phyloP scores from a whole-genome alignment of 75 land plant species.

The Chamaecyparis obtusa region DNA sequence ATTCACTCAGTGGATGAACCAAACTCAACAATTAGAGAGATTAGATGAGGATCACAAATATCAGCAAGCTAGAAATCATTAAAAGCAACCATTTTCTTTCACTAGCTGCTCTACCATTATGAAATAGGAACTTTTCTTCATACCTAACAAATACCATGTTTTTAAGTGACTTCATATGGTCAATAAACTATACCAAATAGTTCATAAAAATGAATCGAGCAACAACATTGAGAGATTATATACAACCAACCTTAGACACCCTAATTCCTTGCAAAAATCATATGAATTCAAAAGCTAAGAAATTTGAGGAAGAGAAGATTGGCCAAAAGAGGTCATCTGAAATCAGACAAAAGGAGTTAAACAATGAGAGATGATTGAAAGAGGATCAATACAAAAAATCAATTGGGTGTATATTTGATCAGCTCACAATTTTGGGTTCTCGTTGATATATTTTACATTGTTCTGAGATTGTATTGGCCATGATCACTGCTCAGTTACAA shows the following conservation, averaged over 20 bases:
- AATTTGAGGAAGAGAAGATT: background rate
- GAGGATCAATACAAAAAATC: background rate
- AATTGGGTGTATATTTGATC: background rate
- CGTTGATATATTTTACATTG: background rate
- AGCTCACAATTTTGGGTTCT: background rate
- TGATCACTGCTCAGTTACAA: background rate
- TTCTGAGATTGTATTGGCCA: background rate
- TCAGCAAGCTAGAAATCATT: background rate
- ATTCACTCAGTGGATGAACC: constrained; percentile 29
- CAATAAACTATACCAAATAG: background rate
- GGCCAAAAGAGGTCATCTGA: too few species aligned
- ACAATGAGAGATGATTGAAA: background rate
- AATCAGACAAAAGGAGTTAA: background rate
- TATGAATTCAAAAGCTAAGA: background rate
- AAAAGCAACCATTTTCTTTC: background rate
- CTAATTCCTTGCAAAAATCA: too few species aligned
- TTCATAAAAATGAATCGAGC: background rate
- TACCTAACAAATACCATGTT: background rate
- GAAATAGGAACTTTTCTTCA: background rate
- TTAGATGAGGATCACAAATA: background rate
- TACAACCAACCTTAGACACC: too few species aligned
- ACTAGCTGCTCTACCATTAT: background rate
- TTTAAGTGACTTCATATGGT: background rate
- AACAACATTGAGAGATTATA: background rate
- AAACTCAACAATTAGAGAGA: constrained; percentile 12